Evolutionary conservation across 257 asterid species (phyloP), one percentile per base, ranked within the genome.

Genomic region (Solanum chiquidenum): DNA sequence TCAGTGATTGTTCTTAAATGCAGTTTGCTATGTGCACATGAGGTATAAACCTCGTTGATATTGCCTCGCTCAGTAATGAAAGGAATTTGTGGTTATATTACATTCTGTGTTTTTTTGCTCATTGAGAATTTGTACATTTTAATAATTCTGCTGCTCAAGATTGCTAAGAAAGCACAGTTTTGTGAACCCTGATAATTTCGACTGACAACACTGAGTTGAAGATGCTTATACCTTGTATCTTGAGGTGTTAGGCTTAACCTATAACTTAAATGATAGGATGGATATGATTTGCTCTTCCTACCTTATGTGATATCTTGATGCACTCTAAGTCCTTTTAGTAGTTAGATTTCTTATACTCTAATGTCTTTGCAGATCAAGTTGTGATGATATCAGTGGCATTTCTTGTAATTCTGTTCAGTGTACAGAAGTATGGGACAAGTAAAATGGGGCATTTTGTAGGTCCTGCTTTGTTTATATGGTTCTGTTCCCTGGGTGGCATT

Each of bases 391-490:
- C 99, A 58, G 94, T 95, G 55, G 96, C 95, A 35, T 93, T 93
- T 91, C 98, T 96, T 90, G 93, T 96, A 90, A 88, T 94, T 88
- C 91, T 97, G 93, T 97, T 97, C 93, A 94, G 98, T 88, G 93
- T 97, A 88, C 99, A 97, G 93, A 94, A 92, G 93, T 97, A 95
- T 87, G 99, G 99, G 76, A 97, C 99, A 44, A 96, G 98, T 91
- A 97, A 97, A 94, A 94, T 95, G 89, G 99, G 99, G 90, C 90
- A 93, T 91, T 92, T 95, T 37, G 98, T 97, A 88, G 99, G 99
- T 86, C 99, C 99, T 88, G 98, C 98, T 83, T 92, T 97, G 93
- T 94, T 96, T 89, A 84, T 97, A 91, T 97, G 99, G 99, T 97
- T 97, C 91, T 94, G 98, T 89, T 97, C 98, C 87, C 98, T 97